These are phyloP conservation scores for Rhododendron mucronatum DNA, from an alignment of 148 eudicot species.

Conservation along the genomic window DNA sequence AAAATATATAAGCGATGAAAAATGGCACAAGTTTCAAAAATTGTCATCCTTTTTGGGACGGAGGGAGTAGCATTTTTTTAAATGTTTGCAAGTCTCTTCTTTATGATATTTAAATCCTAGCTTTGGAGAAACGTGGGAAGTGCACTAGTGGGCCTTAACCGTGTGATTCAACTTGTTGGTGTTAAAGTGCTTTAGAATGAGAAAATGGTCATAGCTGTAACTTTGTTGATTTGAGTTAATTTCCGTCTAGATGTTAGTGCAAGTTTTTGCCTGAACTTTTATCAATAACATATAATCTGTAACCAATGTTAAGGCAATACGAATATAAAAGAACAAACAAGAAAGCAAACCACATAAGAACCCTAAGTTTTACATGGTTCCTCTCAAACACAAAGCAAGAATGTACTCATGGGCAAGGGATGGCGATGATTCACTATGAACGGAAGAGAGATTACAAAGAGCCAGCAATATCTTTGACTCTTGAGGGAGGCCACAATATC, in stretches of 20 bases:
- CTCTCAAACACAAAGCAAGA: neutral
- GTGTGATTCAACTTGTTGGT: neutral
- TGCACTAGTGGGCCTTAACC: neutral
- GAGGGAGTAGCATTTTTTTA: neutral
- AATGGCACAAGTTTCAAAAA: too few relatives aligned
- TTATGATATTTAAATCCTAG: neutral
- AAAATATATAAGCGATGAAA: too few relatives aligned
- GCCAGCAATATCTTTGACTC: neutral
- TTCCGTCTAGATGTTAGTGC: neutral
- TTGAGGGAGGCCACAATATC: neutral
- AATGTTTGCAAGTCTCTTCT: neutral
- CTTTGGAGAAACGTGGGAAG: neutral
- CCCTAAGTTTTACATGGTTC: neutral
- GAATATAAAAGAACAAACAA: neutral
- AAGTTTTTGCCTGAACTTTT: neutral
- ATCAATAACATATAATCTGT: neutral
- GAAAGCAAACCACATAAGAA: neutral
- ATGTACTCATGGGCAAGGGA: neutral
- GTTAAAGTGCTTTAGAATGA: neutral
- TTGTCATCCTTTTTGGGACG: too few relatives aligned
- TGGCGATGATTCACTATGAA: neutral
- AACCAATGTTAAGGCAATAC: neutral
- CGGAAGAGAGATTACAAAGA: neutral
- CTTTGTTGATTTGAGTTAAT: neutral
- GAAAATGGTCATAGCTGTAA: neutral